A percentile compares a stretch with the other conserved stretches of the same genome.
These are phyloP conservation scores for Fusarium transvaalense DNA, from an alignment of 2,329 filamentous ascomycete species.

Conservation along the genomic window DNA sequence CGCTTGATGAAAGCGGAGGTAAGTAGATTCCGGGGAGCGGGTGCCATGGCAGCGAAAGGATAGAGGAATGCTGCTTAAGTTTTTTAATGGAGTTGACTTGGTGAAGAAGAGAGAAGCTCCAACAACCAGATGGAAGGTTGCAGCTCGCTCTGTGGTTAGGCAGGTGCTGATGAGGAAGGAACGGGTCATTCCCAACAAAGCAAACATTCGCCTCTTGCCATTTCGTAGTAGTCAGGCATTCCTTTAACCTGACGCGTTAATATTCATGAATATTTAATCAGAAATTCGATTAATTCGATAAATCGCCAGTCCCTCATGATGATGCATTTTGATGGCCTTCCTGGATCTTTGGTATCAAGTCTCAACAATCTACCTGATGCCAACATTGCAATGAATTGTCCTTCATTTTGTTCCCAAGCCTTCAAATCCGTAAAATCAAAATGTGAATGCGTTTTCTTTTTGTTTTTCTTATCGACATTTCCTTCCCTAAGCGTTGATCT, in stretches of 20 bases:
- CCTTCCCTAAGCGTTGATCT: slow-evolving; percentile 51
- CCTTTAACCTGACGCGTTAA: too few species aligned
- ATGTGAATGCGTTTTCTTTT: rapidly evolving
- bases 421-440: slow-evolving; percentile 2
- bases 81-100: neutral
- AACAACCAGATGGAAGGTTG: too few species aligned
- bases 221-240: too few species aligned
- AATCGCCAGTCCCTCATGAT: neutral
- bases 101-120: too few species aligned
- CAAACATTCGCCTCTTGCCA: neutral
- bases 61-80: too few species aligned
- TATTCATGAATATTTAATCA: too few species aligned
- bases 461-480: too few species aligned
- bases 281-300: neutral
- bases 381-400: neutral
- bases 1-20: slow-evolving; percentile 19
- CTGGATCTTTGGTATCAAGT: neutral
- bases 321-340: neutral
- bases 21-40: neutral
- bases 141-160: neutral
- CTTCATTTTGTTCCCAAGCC: slow-evolving; percentile 8
- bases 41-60: neutral
- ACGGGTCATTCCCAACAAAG: rapidly evolving
- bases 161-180: neutral
- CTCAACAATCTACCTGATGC: slow-evolving; percentile 3